Conservation (phyloP, 331 rosid species). For the Stylosanthes scabra region DNA sequence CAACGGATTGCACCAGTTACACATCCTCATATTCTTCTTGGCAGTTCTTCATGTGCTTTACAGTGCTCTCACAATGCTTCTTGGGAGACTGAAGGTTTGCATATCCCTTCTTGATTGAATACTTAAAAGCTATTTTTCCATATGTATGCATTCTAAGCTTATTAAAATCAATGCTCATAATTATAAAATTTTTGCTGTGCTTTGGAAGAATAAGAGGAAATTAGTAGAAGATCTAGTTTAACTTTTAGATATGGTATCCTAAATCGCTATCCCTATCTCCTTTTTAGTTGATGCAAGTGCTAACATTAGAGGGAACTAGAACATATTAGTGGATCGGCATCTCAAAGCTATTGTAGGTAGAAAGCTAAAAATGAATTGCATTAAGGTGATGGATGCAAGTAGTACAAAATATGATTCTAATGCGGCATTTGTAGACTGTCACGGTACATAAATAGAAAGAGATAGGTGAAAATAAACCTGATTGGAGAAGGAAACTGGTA, state of each 20-base stretch:
- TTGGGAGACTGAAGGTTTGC: conserved; percentile 89
- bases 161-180: not conserved
- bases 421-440: too few species aligned
- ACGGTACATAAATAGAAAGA: too few species aligned
- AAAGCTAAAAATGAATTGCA: not conserved
- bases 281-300: not conserved
- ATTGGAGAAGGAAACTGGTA: too few species aligned
- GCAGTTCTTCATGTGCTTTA: conserved; percentile 90
- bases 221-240: not conserved
- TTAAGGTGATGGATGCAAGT: not conserved
- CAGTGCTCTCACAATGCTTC: conserved; percentile 92
- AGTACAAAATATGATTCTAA: not conserved
- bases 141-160: conserved; percentile 16
- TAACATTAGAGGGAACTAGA: conserved; percentile 2
- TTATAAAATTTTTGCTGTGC: conserved; percentile 5
- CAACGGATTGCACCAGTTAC: conserved; percentile 91
- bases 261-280: not conserved
- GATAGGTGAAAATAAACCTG: too few species aligned
- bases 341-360: conserved; percentile 1
- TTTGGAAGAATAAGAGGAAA: conserved; percentile 7
- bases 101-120: conserved; percentile 1
- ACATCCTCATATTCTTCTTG: conserved; percentile 94
- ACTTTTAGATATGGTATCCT: not conserved
- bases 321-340: not conserved
- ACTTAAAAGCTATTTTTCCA: conserved; percentile 14